A percentile compares a stretch with the other conserved stretches of the same genome.
phyloP scores from a whole-genome alignment of 78 protist species.

The Guillardia theta region DNA sequence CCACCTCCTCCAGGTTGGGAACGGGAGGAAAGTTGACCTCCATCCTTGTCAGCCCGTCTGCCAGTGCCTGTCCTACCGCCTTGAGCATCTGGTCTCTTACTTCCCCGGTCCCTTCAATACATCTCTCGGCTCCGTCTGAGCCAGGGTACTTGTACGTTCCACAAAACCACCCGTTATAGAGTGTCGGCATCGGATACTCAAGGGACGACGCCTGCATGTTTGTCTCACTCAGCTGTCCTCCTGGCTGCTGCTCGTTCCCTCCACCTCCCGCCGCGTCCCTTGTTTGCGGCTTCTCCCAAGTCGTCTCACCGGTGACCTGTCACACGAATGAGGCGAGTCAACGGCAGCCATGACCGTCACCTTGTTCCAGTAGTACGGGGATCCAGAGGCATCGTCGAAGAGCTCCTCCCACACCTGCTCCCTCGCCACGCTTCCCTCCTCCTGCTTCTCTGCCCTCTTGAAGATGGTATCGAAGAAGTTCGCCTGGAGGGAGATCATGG shows the following conservation, averaged over 20 bases:
- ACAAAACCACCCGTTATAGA: neutral
- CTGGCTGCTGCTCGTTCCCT: neutral
- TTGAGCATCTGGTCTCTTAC: neutral
- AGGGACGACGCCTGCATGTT: neutral
- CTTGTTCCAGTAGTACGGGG: neutral
- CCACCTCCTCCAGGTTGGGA: constrained; percentile 9
- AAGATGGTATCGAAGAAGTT: neutral
- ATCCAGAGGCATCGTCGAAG: neutral
- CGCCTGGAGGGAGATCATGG: no score
- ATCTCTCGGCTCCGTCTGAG: neutral
- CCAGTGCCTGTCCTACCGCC: neutral
- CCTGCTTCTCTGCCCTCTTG: neutral
- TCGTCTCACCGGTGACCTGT: neutral
- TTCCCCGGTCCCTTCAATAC: neutral
- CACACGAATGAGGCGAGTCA: no score
- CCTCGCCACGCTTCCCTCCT: neutral
- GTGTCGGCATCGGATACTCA: neutral
- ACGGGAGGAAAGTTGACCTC: neutral
- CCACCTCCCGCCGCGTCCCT: neutral
- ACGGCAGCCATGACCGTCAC: no score
- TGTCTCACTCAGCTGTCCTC: neutral
- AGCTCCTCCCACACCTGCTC: neutral
- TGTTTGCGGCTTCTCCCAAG: neutral
- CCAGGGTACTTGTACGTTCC: neutral
- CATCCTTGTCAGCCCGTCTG: neutral